Base-by-base conservation (phyloP, 257 asterid species). In the Nicotiana noctiflora region DNA sequence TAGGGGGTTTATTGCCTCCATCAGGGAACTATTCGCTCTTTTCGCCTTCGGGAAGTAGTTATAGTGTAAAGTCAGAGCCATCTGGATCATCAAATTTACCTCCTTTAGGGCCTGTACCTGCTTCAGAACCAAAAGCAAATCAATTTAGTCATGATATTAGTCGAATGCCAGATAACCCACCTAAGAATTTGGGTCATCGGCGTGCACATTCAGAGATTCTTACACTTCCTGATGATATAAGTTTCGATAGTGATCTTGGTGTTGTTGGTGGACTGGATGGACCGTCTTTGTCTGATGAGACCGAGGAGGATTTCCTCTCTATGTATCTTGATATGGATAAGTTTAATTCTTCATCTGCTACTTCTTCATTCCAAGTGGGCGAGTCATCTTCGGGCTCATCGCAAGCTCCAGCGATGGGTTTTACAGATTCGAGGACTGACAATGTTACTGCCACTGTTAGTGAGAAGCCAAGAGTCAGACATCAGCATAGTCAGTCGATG, bases 401-500 rank as follows among this genome's bases (percentile, higher is more conserved):
- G n/a, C 81, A 90, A 79, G 84, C 84, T 74, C 84, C 79, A 18
- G 79, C 84, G 49, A 34, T 60, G 11, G 83, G 89, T 59, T 57
- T 67, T 44, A 86, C 66, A 67, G 80, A 64, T 74, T 81, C 80
- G 4, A 80, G 85, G 68, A 81, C 85, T 46, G 89, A 89, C 63
- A 84, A 86, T 57, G 87, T 76, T 21, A 74, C 80, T 15, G 27
- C 8, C 13, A 80, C 83, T 80, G 80, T 85, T 4, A 84, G 84
- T 60, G 97, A 89, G 83, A 92, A 84, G 81, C 96, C 97, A 2
- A 90, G 96, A 84, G 88, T 88, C 79, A 90, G 98, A 86, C 98
- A 94, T 90, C 94, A 90, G 83, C 97, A 95, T 82, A 95, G 98
- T 87, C 98, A 95, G 86, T 95, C 98, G 62, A 93, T 95, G 98